Percentiles rank a stretch among this genome's conserved stretches.
Conservation (phyloP, 768 basidiomycete genomes). For the Asterophora parasitica region DNA sequence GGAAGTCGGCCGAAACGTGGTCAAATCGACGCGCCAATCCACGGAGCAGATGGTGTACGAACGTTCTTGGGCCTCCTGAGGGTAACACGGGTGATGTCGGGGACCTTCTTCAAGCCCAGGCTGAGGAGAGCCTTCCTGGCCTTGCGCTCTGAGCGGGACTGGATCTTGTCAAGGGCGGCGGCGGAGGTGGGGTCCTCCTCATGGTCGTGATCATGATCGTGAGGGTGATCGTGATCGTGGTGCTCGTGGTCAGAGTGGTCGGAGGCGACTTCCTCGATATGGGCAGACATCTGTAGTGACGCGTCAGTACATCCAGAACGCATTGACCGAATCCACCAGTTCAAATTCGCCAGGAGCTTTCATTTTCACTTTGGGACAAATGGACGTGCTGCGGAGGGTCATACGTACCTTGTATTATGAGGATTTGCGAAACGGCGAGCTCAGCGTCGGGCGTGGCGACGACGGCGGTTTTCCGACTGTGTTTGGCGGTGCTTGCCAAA, state of each 20-base stretch:
- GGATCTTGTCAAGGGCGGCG: conserved; percentile 87
- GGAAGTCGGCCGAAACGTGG: neutral
- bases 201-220: conserved; percentile 48
- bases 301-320: conserved; percentile 29
- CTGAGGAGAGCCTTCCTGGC: conserved; percentile 89
- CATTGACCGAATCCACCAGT: conserved; percentile 30
- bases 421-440: conserved; percentile 26
- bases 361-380: neutral
- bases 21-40: neutral
- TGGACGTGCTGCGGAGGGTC: neutral
- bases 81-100: conserved; percentile 91
- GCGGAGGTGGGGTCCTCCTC: conserved; percentile 84
- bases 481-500: conserved; percentile 25
- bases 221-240: conserved; percentile 51
- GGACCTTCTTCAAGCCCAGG: conserved; percentile 89
- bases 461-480: conserved; percentile 27
- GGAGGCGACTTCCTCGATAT: conserved; percentile 79
- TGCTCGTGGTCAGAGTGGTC: conserved; percentile 73
- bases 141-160: conserved; percentile 92
- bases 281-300: conserved; percentile 64
- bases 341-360: conserved; percentile 4
- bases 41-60: conserved; percentile 21
- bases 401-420: conserved; percentile 27
- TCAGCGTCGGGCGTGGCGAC: conserved; percentile 33
- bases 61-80: conserved; percentile 94